Conservation (phyloP, 2,329 filamentous ascomycete genomes). For the Canariomyces notabilis region DNA sequence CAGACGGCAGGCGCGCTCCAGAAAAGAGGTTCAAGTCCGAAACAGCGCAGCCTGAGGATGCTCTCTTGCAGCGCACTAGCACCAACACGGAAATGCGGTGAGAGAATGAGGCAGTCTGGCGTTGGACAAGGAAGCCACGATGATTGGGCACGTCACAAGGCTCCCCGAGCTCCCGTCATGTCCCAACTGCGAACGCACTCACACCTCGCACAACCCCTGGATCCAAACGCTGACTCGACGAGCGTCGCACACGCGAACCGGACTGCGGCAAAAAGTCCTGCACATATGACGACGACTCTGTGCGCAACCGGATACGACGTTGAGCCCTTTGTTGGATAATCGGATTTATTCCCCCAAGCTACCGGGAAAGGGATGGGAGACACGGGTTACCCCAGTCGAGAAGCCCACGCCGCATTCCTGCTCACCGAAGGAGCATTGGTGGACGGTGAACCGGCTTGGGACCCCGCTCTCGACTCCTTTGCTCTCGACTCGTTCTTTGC, state of each 20-base stretch:
- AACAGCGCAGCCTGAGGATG: no score
- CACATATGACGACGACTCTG: conserved; percentile 5
- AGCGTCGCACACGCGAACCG: conserved; percentile 8
- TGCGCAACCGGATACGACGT: conserved; percentile 3
- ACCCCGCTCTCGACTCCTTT: background rate
- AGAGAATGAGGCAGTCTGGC: conserved; percentile 13
- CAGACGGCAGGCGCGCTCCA: background rate
- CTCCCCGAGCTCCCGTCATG: conserved; percentile 1
- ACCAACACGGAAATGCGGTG: conserved; percentile 19
- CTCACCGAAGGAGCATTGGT: background rate
- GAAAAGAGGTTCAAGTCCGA: background rate
- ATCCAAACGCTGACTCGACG: no score
- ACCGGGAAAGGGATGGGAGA: background rate
- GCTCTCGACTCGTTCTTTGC: background rate
- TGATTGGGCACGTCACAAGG: conserved; percentile 14
- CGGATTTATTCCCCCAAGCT: no score
- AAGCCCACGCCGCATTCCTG: background rate
- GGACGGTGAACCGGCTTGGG: background rate
- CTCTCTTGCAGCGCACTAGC: conserved; percentile 12
- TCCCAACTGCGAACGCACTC: background rate
- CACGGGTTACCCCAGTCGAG: conserved; percentile 1
- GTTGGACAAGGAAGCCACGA: background rate
- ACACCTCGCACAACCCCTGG: background rate
- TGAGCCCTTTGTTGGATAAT: no score
- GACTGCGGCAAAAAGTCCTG: conserved; percentile 7